phyloP scores from a whole-genome alignment of 495 filamentous ascomycete genomes.

The Jackrogersella minutella region DNA sequence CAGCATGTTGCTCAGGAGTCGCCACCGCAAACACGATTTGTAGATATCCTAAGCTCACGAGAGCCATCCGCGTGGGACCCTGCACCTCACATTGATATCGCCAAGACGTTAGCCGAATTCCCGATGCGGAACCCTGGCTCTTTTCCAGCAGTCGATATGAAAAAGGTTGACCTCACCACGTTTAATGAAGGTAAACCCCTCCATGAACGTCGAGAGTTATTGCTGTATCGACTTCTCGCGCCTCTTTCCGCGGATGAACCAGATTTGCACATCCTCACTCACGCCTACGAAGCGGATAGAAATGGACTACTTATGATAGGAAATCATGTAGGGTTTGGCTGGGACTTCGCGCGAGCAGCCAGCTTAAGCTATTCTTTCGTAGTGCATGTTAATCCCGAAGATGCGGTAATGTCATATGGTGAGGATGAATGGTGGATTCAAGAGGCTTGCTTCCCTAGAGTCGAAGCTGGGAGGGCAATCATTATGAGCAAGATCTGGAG shows the following conservation, averaged over 20 bases:
- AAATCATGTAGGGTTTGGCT: conserved; percentile 65
- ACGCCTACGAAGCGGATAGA: conserved; percentile 72
- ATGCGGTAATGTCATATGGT: conserved; percentile 50
- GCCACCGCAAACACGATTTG: conserved; percentile 49
- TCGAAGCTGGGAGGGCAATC: conserved; percentile 64
- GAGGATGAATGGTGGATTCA: conserved; percentile 71
- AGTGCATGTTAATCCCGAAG: conserved; percentile 61
- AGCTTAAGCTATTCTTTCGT: conserved; percentile 69
- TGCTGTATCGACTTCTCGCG: conserved; percentile 64
- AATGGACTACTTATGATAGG: conserved; percentile 72
- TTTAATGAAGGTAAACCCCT: conserved; percentile 62
- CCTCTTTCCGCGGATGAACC: conserved; percentile 43
- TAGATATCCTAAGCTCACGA: conserved; percentile 44
- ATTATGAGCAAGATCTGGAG: conserved; percentile 72
- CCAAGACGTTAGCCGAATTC: conserved; percentile 32
- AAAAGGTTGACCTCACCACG: conserved; percentile 67
- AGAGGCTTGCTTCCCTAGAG: conserved; percentile 67
- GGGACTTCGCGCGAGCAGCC: conserved; percentile 61
- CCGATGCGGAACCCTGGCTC: conserved; percentile 44
- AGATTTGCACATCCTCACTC: conserved; percentile 66
- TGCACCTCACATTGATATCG: conserved; percentile 53
- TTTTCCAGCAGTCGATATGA: conserved; percentile 68
- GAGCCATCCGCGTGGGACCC: conserved; percentile 51
- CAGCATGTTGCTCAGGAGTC: conserved; percentile 45
- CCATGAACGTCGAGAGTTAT: conserved; percentile 65